Base-by-base conservation (phyloP, 345 rosid species). In the thale cress (Arabidopsis thaliana) region DNA sequence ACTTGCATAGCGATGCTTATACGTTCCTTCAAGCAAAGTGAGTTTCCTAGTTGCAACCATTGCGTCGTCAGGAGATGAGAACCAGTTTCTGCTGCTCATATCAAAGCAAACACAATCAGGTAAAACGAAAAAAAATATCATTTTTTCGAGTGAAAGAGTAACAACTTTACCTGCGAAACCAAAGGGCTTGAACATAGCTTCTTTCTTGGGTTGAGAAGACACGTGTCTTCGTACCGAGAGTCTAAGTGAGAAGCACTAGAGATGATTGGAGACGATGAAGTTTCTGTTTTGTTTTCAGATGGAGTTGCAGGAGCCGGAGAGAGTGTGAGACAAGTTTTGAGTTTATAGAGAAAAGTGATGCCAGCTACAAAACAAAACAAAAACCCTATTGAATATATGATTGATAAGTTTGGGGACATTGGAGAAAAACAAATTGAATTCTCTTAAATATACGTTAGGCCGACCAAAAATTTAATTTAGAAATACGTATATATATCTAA, bases 11-110 rank as follows among this genome's bases (percentile, higher is more conserved):
- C 59, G 49, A 87, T 62, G 87, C 73, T 85, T 71, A 85, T 61
- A 24, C 84, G 78, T 87, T 88, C 96, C 83, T 83, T 69, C 75
- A 87, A 68, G 71, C 96, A 89, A 13, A 74, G 80, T 2, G 84
- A 85, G 41, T 79, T 53, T 42, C 53, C 32, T 28, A 28, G 75
- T 56, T 78, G 80, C 25, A 49, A 79, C 91, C 90, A 82, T 45
- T 73, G 71, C 66, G 50, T 78, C 34, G 40, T 68, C 69, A 32
- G 2, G 50, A 68, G 37, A 32, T 12, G 24, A n/a, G 57, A 25
- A 9, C 30, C 44, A 74, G 73, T 73, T 30, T 65, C 73, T 48
- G 32, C 59, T 53, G 24, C 37, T 55, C 59, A 45, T 50, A 10
- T 4, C 41, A 61, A 76, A 76, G 30, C 61, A 49, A 36, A 49